Conservation (phyloP, 2,329 filamentous ascomycete species). For the Fonsecaea erecta region DNA sequence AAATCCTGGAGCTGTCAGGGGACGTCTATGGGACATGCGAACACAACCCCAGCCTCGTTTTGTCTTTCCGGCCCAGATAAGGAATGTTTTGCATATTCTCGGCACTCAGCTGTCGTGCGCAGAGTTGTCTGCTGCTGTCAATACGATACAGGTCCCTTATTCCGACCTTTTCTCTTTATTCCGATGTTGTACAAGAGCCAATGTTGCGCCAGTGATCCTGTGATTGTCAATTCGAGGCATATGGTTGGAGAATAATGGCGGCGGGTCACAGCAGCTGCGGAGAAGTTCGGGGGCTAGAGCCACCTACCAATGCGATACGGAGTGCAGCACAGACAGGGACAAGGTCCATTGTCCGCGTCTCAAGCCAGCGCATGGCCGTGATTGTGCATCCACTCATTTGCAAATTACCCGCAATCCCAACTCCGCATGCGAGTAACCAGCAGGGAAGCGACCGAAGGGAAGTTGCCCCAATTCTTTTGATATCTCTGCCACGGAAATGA, state of each 20-base stretch:
- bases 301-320: neutral
- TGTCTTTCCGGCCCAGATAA: neutral
- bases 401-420: neutral
- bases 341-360: neutral
- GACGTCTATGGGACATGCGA: neutral
- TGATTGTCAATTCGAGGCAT: neutral
- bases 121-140: neutral
- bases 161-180: neutral
- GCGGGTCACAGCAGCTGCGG: neutral
- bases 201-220: neutral
- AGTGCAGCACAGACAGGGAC: neutral
- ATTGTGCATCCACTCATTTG: neutral
- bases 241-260: neutral
- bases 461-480: neutral
- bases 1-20: neutral
- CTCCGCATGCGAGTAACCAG: neutral
- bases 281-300: neutral
- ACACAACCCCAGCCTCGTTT: neutral
- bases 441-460: neutral
- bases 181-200: neutral
- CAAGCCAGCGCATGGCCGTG: neutral
- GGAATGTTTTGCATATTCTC: neutral
- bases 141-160: neutral
- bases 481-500: slow-evolving; percentile 7
- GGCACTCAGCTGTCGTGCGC: neutral